A percentile compares a stretch with the other conserved stretches of the same genome.
Conservation (phyloP, 116 monocot genomes). For the Iris pallida region DNA sequence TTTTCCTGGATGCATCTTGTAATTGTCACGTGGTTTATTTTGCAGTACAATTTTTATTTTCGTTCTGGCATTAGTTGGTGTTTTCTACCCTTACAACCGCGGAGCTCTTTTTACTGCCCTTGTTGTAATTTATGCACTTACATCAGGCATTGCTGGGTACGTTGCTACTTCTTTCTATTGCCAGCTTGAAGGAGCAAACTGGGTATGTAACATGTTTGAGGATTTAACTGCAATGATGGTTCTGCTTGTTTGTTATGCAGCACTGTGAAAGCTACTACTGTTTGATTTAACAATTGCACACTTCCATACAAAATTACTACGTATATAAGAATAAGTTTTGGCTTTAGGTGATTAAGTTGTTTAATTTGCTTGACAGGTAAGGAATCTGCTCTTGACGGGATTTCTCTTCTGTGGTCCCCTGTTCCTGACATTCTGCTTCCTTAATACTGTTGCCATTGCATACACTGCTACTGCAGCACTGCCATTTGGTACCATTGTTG, state of each 20-base stretch:
- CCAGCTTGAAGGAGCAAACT: constrained; percentile 82
- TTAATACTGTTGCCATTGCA: constrained; percentile 40
- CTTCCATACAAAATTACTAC: too few relatives aligned
- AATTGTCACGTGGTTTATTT: constrained; percentile 5
- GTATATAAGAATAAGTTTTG: constrained; percentile 16
- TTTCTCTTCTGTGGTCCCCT: constrained; percentile 45
- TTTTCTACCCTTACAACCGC: constrained; percentile 82
- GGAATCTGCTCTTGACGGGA: constrained; percentile 44
- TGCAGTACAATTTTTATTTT: constrained; percentile 74
- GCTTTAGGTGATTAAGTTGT: constrained; percentile 34
- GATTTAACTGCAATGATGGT: background rate
- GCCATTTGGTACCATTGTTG: constrained; percentile 59
- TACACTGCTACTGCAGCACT: constrained; percentile 45
- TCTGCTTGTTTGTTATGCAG: background rate
- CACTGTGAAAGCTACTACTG: too few relatives aligned
- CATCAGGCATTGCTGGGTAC: constrained; percentile 85
- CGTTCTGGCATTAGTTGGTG: constrained; percentile 65
- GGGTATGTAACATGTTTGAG: constrained; percentile 44
- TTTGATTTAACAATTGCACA: too few relatives aligned
- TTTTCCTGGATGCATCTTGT: background rate
- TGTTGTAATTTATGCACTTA: constrained; percentile 85
- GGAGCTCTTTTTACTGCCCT: constrained; percentile 84
- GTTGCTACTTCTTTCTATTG: constrained; percentile 73
- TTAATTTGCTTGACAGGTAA: constrained; percentile 25
- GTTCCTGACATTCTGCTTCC: constrained; percentile 46